These are phyloP conservation scores for Aspergillus sp. DNA, from an alignment of 2,329 filamentous ascomycete species.

Conservation along the genomic window DNA sequence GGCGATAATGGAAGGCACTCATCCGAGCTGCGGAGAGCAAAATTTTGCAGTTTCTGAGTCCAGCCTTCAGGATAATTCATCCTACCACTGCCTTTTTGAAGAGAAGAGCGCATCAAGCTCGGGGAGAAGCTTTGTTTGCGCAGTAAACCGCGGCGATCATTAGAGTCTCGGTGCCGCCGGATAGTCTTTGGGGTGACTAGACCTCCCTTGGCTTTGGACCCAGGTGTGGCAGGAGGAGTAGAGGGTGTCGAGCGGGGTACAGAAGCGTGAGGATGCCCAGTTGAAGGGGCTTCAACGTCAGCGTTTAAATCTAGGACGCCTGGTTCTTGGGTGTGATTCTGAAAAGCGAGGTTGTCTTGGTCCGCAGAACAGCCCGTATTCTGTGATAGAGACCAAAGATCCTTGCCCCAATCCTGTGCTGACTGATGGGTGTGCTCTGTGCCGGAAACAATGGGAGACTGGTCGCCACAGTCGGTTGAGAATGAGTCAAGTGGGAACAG, in stretches of 20 bases:
- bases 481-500: slow-evolving; percentile 52
- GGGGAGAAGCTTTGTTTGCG: slow-evolving; percentile 48
- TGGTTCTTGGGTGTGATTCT: slow-evolving; percentile 40
- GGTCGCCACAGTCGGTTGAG: slow-evolving; percentile 53
- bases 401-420: slow-evolving; percentile 55
- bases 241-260: slow-evolving; percentile 32
- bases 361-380: slow-evolving; percentile 42
- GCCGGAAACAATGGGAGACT: slow-evolving; percentile 51
- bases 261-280: slow-evolving; percentile 12
- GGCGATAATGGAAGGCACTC: slow-evolving; percentile 46
- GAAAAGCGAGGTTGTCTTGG: slow-evolving; percentile 34
- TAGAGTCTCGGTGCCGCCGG: slow-evolving; percentile 41
- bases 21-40: slow-evolving; percentile 49
- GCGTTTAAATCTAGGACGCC: slow-evolving; percentile 32
- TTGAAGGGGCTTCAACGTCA: slow-evolving; percentile 34
- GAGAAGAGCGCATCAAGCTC: slow-evolving; percentile 57
- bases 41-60: slow-evolving; percentile 56
- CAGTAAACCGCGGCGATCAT: slow-evolving; percentile 38
- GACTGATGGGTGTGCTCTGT: slow-evolving; percentile 42
- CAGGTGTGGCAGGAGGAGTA: slow-evolving; percentile 39
- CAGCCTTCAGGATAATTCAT: slow-evolving; percentile 49
- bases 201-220: slow-evolving; percentile 39
- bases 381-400: slow-evolving; percentile 52
- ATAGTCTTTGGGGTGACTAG: slow-evolving; percentile 40
- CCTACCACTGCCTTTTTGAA: slow-evolving; percentile 39